Base-by-base conservation (phyloP, 768 basidiomycete genomes). In the Podaxis sp. region DNA sequence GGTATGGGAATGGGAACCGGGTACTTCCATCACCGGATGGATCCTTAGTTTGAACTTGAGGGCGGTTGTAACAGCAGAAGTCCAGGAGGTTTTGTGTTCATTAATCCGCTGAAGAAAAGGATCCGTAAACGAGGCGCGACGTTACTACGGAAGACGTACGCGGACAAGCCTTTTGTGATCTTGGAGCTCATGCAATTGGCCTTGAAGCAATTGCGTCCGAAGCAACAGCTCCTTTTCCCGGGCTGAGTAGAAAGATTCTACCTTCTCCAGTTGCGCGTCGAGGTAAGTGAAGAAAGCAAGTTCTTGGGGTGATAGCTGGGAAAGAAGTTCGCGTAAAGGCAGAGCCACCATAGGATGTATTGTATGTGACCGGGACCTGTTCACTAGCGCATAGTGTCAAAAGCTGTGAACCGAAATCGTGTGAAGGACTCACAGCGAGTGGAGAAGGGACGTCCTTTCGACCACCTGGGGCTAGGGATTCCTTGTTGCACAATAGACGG, bases 261-360 rank as follows among this genome's bases (percentile, higher is more conserved):
- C 86, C 73, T 96, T 97, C 22, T 89, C 86, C 2, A 98, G 78
- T 71, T 99, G 89, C 0, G 71, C 71, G 67, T 97, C 92, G 6
- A 98, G 80, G 24, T 86, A 79, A 2, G 84, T 80, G 64, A 99
- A 92, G 77, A 97, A 99, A 5, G 79, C 79, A 33, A 75, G 70
- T 69, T 96, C 90, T 24, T 81, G 75, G 0, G 85, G 79, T 12
- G 86, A 80, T 19, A 95, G 77, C 9, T 80, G 73, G 4, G 82
- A 78, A 17, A 90, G 71, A 26, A 92, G 73, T 22, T 81, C 76
- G 24, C 73, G 75, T 15, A 87, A 65, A 2, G 83, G 74, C 2
- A 80, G 71, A 2, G 72, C 68, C 1, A 74, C 67, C 19, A 70
- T 62, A 5, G 71, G 70, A 40, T 70, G 66, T 15, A 61, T 61